These are phyloP conservation scores for Neonectria punicea DNA, from an alignment of 2,329 filamentous ascomycete species.

Conservation along the genomic window DNA sequence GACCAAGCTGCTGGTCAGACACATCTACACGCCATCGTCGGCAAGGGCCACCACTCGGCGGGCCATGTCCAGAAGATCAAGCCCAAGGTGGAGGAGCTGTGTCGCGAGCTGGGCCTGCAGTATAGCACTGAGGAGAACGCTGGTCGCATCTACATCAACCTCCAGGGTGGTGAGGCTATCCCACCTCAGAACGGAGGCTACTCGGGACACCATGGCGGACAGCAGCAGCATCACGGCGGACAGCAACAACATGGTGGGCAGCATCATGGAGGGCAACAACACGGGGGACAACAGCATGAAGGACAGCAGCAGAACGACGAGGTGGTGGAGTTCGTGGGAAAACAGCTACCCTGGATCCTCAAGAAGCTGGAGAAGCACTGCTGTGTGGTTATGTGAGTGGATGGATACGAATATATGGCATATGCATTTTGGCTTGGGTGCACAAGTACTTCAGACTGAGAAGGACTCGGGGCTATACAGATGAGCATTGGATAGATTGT, in stretches of 20 bases:
- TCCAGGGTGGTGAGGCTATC: constrained; percentile 76
- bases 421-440: constrained; percentile 20
- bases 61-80: constrained; percentile 93
- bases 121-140: constrained; percentile 90
- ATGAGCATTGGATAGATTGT: constrained; percentile 16
- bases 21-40: constrained; percentile 94
- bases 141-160: constrained; percentile 87
- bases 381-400: constrained; percentile 77
- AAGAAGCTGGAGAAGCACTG: constrained; percentile 75
- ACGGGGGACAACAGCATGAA: constrained; percentile 51
- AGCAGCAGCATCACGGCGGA: constrained; percentile 56
- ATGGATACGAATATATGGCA: constrained; percentile 20
- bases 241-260: constrained; percentile 55
- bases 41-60: constrained; percentile 88
- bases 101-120: constrained; percentile 82
- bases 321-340: constrained; percentile 68
- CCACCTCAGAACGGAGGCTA: constrained; percentile 51
- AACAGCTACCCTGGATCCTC: constrained; percentile 68
- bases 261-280: constrained; percentile 50
- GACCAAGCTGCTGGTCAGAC: constrained; percentile 78
- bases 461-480: neutral
- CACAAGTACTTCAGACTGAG: constrained; percentile 12
- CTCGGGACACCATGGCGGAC: constrained; percentile 55
- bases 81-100: constrained; percentile 90
- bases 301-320: constrained; percentile 62